Evolutionary conservation across 2,329 filamentous ascomycete genomes (phyloP).

Genomic region (Colletotrichum sp.): DNA sequence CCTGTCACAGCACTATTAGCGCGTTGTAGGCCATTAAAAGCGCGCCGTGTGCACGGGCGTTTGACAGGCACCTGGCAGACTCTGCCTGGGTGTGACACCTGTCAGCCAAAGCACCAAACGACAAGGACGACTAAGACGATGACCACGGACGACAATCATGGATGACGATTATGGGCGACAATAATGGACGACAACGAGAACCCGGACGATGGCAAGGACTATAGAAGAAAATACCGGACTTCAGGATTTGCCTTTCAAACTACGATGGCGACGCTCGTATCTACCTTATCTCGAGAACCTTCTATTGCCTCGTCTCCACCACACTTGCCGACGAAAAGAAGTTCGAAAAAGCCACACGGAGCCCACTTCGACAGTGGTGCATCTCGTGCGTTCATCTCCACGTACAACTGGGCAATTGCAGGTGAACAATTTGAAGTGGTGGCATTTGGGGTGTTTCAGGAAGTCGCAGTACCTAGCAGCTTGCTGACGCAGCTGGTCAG

Average conservation of each 20-base stretch:
- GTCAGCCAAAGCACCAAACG: not conserved
- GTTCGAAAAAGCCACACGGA: too few species aligned
- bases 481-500: not conserved
- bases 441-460: not conserved
- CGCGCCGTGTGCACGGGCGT: not conserved
- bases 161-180: too few species aligned
- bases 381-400: too few species aligned
- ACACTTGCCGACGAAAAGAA: too few species aligned
- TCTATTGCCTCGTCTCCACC: not conserved
- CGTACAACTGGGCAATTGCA: not conserved
- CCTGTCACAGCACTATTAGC: not conserved
- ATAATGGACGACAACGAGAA: not conserved
- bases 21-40: not conserved
- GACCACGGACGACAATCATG: too few species aligned
- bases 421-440: not conserved
- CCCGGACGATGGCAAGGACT: not conserved
- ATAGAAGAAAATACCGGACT: slow-evolving; percentile 33
- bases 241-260: slow-evolving; percentile 90
- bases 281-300: slow-evolving; percentile 96
- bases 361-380: too few species aligned
- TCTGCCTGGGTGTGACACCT: not conserved
- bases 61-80: not conserved
- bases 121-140: not conserved
- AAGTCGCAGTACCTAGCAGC: not conserved
- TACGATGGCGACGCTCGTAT: slow-evolving; percentile 93